Evolutionary conservation across 2,329 filamentous ascomycete genomes (phyloP).

Genomic region (Pseudocercospora eumusae): DNA sequence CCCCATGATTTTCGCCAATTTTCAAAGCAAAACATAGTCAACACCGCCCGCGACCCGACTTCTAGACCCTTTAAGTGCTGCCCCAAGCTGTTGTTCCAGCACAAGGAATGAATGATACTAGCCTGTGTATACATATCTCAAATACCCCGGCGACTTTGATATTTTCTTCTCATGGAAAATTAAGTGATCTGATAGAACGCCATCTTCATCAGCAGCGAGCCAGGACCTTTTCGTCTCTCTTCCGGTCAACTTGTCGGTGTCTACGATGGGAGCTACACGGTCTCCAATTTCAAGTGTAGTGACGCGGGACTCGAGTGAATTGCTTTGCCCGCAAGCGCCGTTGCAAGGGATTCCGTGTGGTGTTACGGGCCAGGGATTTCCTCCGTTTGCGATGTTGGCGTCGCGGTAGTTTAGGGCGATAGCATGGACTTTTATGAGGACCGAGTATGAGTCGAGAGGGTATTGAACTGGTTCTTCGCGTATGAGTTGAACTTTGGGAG

Average conservation of each 20-base stretch:
- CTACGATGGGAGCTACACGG: slow-evolving; percentile 38
- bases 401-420: slow-evolving; percentile 58
- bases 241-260: slow-evolving; percentile 47
- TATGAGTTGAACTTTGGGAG: slow-evolving; percentile 23
- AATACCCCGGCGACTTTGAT: slow-evolving; percentile 55
- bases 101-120: slow-evolving; percentile 59
- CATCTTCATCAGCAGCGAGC: slow-evolving; percentile 58
- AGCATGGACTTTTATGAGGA: slow-evolving; percentile 52
- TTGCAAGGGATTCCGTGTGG: slow-evolving; percentile 37
- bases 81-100: slow-evolving; percentile 58
- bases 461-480: slow-evolving; percentile 20
- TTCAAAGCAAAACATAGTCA: slow-evolving; percentile 37
- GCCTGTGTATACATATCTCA: slow-evolving; percentile 61
- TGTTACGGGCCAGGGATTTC: slow-evolving; percentile 37
- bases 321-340: slow-evolving; percentile 39
- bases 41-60: slow-evolving; percentile 41
- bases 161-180: slow-evolving; percentile 52
- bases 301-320: slow-evolving; percentile 29
- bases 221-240: slow-evolving; percentile 45
- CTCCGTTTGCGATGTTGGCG: slow-evolving; percentile 40
- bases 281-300: slow-evolving; percentile 27
- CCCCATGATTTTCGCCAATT: slow-evolving; percentile 33
- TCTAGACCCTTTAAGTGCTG: slow-evolving; percentile 40
- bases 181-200: slow-evolving; percentile 60
- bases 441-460: slow-evolving; percentile 41